These are phyloP conservation scores for Symbiodinium pilosum DNA, from an alignment of 73 alveolate species.

Conservation along the genomic window DNA sequence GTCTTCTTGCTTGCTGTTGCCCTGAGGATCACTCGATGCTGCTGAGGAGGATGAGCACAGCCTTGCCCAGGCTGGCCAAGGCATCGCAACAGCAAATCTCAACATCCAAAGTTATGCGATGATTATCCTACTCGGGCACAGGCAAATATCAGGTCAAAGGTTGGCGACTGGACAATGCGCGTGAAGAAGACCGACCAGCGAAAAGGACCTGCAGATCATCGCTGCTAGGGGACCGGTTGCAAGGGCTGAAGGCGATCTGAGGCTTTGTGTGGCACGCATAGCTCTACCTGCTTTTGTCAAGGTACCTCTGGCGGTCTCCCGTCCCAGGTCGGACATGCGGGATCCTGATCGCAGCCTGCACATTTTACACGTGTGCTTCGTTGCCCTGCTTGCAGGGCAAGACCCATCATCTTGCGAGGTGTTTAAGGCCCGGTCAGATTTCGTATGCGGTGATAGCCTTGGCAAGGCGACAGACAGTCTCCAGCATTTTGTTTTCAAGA, in stretches of 20 bases:
- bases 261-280: neutral
- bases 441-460: slow-evolving; percentile 46
- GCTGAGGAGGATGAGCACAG: slow-evolving; percentile 40
- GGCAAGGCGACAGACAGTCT: neutral
- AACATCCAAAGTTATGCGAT: neutral
- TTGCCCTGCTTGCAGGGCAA: no score
- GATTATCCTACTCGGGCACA: neutral
- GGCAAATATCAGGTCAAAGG: slow-evolving; percentile 55
- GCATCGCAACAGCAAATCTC: no score
- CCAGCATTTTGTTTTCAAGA: no score
- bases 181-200: slow-evolving; percentile 48
- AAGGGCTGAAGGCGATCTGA: no score
- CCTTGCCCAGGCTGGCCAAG: slow-evolving; percentile 12
- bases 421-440: slow-evolving; percentile 30
- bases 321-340: slow-evolving; percentile 52
- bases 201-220: slow-evolving; percentile 27
- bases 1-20: neutral
- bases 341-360: slow-evolving; percentile 64
- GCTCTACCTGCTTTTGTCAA: neutral
- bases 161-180: slow-evolving; percentile 65
- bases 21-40: slow-evolving; percentile 20
- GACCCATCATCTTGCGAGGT: no score
- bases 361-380: no score
- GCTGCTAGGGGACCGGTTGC: no score
- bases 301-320: slow-evolving; percentile 34